Conservation (phyloP, 805 yeast genomes). For the Lipomyces spencermartinsiae region DNA sequence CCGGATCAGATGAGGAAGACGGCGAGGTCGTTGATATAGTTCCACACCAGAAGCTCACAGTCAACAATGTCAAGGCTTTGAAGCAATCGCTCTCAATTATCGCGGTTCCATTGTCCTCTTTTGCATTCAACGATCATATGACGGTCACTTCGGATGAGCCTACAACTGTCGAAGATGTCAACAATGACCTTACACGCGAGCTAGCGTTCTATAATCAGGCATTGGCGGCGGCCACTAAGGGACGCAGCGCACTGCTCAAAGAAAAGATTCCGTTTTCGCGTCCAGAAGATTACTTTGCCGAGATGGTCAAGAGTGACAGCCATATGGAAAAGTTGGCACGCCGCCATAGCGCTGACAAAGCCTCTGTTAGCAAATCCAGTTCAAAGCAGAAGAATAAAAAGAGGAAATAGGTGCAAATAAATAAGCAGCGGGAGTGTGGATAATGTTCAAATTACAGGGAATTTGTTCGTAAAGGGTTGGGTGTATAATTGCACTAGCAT, state of each 20-base stretch:
- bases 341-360: conserved; percentile 23
- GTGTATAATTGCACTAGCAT: no score
- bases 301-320: conserved; percentile 96
- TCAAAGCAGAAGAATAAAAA: background rate
- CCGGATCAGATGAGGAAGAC: conserved; percentile 86
- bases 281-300: conserved; percentile 96
- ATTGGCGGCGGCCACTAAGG: conserved; percentile 77
- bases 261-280: conserved; percentile 86
- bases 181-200: conserved; percentile 96
- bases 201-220: conserved; percentile 95
- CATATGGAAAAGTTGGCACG: conserved; percentile 85
- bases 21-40: conserved; percentile 96
- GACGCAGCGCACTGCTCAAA: conserved; percentile 63
- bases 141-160: conserved; percentile 65
- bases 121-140: conserved; percentile 85
- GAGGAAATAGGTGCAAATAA: background rate
- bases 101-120: conserved; percentile 61
- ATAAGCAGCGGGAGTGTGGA: no score
- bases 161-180: conserved; percentile 66
- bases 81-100: conserved; percentile 44
- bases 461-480: no score
- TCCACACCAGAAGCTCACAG: conserved; percentile 86
- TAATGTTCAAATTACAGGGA: no score
- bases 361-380: background rate
- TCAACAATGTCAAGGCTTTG: conserved; percentile 83